Evolutionary conservation across 2,329 filamentous ascomycete species (phyloP).

Genomic region (Ophiostoma piceae): DNA sequence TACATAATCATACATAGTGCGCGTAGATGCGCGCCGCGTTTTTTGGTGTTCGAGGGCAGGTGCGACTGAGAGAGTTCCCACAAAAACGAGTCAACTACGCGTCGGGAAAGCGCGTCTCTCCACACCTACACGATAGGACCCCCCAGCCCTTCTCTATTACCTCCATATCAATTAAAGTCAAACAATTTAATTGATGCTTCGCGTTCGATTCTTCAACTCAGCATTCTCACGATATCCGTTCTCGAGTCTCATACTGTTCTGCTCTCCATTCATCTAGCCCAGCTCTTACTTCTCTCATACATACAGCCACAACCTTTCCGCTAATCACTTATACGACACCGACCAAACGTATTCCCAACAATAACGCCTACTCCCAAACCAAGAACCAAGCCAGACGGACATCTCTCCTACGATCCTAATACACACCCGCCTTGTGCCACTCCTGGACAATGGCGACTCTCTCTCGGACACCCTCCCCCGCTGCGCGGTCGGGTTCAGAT

Average conservation of each 20-base stretch:
- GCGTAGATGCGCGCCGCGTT: conserved; percentile 17
- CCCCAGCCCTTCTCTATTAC: conserved; percentile 3
- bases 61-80: conserved; percentile 11
- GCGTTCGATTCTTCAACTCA: not conserved
- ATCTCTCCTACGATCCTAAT: not conserved
- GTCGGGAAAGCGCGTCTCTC: conserved; percentile 22
- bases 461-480: conserved; percentile 28
- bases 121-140: conserved; percentile 11
- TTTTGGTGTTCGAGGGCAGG: conserved; percentile 19
- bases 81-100: conserved; percentile 19
- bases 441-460: conserved; percentile 22
- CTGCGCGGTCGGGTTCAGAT: conserved; percentile 44
- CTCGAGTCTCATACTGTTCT: not conserved
- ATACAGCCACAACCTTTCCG: not conserved
- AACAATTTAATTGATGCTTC: not conserved
- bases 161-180: not conserved
- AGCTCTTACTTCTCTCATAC: not conserved
- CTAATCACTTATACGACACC: not conserved
- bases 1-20: not conserved
- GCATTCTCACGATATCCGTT: not conserved
- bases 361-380: not conserved
- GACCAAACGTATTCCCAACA: not conserved
- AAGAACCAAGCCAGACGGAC: not conserved
- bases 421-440: not conserved
- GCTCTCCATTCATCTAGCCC: not conserved